These are phyloP conservation scores for Eucalyptus grandis DNA, from an alignment of 345 rosid genomes.

Conservation along the genomic window DNA sequence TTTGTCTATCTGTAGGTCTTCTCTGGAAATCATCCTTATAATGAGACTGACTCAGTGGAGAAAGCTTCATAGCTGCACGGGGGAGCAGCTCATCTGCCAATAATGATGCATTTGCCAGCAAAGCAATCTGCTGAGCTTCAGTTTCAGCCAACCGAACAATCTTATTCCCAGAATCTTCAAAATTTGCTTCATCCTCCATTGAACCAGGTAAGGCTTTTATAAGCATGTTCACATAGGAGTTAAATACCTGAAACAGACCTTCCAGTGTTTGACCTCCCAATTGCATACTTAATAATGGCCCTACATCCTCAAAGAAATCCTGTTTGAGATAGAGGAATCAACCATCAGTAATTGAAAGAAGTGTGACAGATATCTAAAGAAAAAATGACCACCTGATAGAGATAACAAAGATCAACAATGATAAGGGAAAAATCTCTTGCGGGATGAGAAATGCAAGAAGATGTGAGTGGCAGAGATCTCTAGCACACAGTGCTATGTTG, in stretches of 20 bases:
- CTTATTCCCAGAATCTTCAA: conserved; percentile 67
- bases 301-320: conserved; percentile 99
- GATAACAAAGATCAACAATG: neutral
- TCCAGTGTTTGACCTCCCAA: conserved; percentile 90
- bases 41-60: conserved; percentile 47
- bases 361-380: neutral
- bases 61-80: conserved; percentile 94
- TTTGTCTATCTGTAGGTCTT: conserved; percentile 79
- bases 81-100: conserved; percentile 96
- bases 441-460: neutral
- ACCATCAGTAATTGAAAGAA: neutral
- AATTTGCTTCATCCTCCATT: conserved; percentile 85
- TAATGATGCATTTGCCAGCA: conserved; percentile 94
- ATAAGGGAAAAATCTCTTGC: neutral
- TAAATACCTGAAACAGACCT: conserved; percentile 89
- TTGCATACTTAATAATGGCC: conserved; percentile 96
- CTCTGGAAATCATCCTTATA: conserved; percentile 56
- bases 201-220: conserved; percentile 95
- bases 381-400: neutral
- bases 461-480: neutral
- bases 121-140: conserved; percentile 92
- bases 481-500: neutral
- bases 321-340: conserved; percentile 7
- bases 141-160: conserved; percentile 92
- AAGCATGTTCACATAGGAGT: conserved; percentile 75